Conservation (phyloP, 768 basidiomycete species). For the Lanmaoa rubissima region DNA sequence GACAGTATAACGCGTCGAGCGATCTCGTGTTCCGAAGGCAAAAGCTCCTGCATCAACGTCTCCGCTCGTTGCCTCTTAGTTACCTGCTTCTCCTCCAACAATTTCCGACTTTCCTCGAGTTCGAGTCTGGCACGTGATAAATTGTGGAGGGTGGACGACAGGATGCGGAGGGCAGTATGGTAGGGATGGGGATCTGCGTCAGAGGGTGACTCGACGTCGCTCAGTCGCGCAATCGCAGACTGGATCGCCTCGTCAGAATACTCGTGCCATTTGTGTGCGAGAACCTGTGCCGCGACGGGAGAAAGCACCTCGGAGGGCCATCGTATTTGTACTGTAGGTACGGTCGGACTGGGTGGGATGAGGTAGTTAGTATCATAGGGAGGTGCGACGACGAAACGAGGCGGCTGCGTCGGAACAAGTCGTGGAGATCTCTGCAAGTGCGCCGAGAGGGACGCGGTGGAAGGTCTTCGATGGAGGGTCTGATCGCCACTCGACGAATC, state of each 20-base stretch:
- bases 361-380: constrained; percentile 32
- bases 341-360: constrained; percentile 36
- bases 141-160: constrained; percentile 66
- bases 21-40: constrained; percentile 60
- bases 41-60: constrained; percentile 54
- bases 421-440: constrained; percentile 40
- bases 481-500: constrained; percentile 21
- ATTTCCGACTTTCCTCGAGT: constrained; percentile 56
- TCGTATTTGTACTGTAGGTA: constrained; percentile 14
- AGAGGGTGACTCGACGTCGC: constrained; percentile 44
- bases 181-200: constrained; percentile 54
- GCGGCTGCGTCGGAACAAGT: constrained; percentile 23
- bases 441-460: constrained; percentile 39
- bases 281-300: constrained; percentile 44
- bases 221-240: constrained; percentile 52
- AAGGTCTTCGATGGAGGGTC: constrained; percentile 27
- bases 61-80: constrained; percentile 52
- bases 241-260: constrained; percentile 76
- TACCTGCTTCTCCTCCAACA: constrained; percentile 58
- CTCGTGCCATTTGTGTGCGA: constrained; percentile 74
- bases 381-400: constrained; percentile 43
- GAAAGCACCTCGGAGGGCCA: constrained; percentile 12
- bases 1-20: constrained; percentile 66
- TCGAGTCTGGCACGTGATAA: constrained; percentile 57
- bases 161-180: constrained; percentile 61